Percentiles rank a stretch among this genome's conserved stretches.
Evolutionary conservation across 331 rosid species (phyloP).

Genomic region (Acacia concinna): DNA sequence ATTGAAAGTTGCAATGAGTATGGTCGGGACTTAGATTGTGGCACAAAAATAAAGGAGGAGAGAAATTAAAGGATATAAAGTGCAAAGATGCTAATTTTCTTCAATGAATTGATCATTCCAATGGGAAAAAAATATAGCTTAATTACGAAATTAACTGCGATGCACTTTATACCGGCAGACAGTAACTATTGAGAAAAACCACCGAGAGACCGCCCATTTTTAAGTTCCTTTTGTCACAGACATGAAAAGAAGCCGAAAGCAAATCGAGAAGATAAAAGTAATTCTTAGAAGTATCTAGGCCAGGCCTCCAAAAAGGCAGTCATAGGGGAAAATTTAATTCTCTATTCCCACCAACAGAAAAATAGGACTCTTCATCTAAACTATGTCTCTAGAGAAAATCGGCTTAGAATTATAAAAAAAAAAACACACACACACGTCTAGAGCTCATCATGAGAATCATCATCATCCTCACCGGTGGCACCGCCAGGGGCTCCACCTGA

Average conservation of each 20-base stretch:
- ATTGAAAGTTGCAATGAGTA: background rate
- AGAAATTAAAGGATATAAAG: too few relatives aligned
- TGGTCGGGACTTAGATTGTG: conserved; percentile 1
- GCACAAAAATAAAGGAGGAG: too few relatives aligned
- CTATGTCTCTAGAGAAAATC: conserved; percentile 13
- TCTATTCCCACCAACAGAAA: background rate
- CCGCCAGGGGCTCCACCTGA: conserved; percentile 82
- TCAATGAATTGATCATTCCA: background rate
- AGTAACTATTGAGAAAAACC: background rate
- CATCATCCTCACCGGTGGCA: conserved; percentile 62
- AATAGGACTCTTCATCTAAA: background rate
- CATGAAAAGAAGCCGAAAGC: background rate
- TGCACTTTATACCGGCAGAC: background rate
- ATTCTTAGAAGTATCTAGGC: background rate
- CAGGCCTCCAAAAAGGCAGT: background rate
- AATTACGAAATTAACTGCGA: background rate
- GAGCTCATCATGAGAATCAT: conserved; percentile 84
- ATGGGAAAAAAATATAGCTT: background rate
- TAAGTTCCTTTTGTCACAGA: background rate
- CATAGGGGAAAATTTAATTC: background rate
- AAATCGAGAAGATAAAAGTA: background rate
- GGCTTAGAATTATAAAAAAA: too few relatives aligned
- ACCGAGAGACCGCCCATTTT: background rate
- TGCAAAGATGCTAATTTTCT: too few relatives aligned
- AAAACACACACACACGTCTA: conserved; percentile 37